These are phyloP conservation scores for Aspergillus fumigatiaffinis DNA, from an alignment of 2,329 filamentous ascomycete genomes.

Conservation along the genomic window DNA sequence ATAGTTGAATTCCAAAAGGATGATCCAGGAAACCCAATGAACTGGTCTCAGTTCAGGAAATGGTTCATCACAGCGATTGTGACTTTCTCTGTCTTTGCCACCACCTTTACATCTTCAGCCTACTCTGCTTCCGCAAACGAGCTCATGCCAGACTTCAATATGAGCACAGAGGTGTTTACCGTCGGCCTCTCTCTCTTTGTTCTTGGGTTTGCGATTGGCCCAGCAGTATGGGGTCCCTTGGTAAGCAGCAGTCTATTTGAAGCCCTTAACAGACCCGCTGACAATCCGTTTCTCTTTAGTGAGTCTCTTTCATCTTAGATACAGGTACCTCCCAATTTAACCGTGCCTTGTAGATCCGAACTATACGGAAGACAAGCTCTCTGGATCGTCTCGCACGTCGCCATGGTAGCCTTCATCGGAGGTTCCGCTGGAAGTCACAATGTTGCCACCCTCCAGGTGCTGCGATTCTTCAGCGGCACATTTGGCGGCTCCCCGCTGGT, in stretches of 20 bases:
- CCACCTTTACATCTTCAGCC: constrained; percentile 29
- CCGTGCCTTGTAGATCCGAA: neutral
- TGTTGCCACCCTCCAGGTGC: constrained; percentile 54
- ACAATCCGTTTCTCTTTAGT: constrained; percentile 30
- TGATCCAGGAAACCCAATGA: constrained; percentile 29
- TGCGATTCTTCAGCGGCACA: constrained; percentile 53
- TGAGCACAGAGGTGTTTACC: constrained; percentile 24
- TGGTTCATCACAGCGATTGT: constrained; percentile 24
- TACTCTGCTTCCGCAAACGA: constrained; percentile 23
- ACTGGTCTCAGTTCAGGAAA: constrained; percentile 22
- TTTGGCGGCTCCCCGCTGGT: constrained; percentile 19
- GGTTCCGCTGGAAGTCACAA: constrained; percentile 48
- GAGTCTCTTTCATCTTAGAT: neutral
- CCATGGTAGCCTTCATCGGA: constrained; percentile 12
- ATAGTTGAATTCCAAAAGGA: constrained; percentile 28
- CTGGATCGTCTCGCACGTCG: neutral
- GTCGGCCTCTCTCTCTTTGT: constrained; percentile 38
- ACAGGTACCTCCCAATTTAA: neutral
- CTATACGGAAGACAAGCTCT: neutral
- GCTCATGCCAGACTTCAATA: constrained; percentile 24
- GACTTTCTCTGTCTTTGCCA: constrained; percentile 24
- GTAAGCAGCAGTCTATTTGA: constrained; percentile 18
- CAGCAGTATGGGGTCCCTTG: constrained; percentile 30
- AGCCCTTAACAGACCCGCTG: constrained; percentile 9
- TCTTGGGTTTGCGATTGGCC: constrained; percentile 37